These are phyloP conservation scores for Auriscalpium microsporum DNA, from an alignment of 768 basidiomycete genomes.

Conservation along the genomic window DNA sequence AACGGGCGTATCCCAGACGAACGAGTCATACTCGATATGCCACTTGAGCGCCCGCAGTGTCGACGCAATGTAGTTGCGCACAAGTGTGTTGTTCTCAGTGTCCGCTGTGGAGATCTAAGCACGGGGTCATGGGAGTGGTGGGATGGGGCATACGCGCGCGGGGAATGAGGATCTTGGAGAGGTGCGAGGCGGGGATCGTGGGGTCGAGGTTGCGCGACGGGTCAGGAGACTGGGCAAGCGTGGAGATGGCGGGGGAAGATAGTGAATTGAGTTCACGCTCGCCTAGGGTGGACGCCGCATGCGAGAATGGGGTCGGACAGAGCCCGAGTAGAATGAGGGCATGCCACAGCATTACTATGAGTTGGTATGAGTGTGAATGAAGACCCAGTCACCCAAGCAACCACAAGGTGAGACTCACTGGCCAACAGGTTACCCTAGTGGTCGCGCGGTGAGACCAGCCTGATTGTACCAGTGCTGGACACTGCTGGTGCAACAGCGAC, in stretches of 20 bases:
- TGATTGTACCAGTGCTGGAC: no score
- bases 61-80: constrained; percentile 73
- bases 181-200: constrained; percentile 54
- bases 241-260: constrained; percentile 40
- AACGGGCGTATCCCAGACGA: constrained; percentile 72
- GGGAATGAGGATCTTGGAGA: constrained; percentile 83
- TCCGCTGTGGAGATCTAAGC: constrained; percentile 36
- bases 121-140: constrained; percentile 7
- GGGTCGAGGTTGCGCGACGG: constrained; percentile 63
- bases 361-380: no score
- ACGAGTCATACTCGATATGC: constrained; percentile 82
- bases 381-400: no score
- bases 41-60: constrained; percentile 68
- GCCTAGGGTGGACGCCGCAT: constrained; percentile 25
- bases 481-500: no score
- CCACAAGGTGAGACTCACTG: no score
- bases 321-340: no score
- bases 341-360: no score
- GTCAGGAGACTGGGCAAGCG: constrained; percentile 49
- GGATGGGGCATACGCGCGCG: constrained; percentile 49
- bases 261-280: constrained; percentile 34
- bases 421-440: no score
- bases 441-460: no score
- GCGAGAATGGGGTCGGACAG: constrained; percentile 12
- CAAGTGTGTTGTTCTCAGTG: constrained; percentile 70